phyloP scores from a whole-genome alignment of 768 basidiomycete genomes.

The Mrakia gelida region DNA sequence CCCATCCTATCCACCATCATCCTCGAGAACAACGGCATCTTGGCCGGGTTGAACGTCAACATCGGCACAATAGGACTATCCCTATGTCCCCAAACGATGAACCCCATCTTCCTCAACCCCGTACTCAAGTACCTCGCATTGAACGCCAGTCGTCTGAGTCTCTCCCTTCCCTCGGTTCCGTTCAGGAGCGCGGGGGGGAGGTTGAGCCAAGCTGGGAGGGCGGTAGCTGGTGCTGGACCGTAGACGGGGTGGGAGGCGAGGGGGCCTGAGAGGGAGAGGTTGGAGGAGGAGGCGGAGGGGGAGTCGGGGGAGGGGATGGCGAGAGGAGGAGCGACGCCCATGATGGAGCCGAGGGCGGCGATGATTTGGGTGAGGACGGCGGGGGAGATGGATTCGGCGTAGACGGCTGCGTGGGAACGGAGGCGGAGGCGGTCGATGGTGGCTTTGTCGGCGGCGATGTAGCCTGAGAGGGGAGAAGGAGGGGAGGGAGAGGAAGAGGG shows the following conservation, averaged over 20 bases:
- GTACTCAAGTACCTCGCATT: conserved; percentile 87
- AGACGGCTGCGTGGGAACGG: conserved; percentile 71
- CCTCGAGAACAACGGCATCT: conserved; percentile 85
- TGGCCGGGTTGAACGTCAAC: conserved; percentile 81
- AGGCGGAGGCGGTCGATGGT: conserved; percentile 78
- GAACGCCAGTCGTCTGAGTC: conserved; percentile 86
- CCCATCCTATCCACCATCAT: conserved; percentile 72
- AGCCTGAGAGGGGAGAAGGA: conserved; percentile 76
- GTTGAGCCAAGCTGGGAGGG: conserved; percentile 71
- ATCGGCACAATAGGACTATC: conserved; percentile 91
- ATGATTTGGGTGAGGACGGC: conserved; percentile 86
- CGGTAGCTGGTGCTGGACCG: conserved; percentile 62
- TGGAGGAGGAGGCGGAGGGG: conserved; percentile 34
- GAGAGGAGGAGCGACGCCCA: conserved; percentile 59
- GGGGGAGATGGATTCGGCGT: conserved; percentile 87
- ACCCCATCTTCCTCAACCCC: conserved; percentile 83
- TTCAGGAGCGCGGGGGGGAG: conserved; percentile 69
- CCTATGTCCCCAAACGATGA: conserved; percentile 90
- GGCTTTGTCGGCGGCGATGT: conserved; percentile 76
- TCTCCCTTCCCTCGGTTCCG: conserved; percentile 74
- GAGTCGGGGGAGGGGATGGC: conserved; percentile 40
- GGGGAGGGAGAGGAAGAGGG: too few species aligned
- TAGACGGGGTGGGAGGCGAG: conserved; percentile 34
- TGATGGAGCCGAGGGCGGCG: conserved; percentile 92
- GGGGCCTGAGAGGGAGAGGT: conserved; percentile 39